Base-by-base conservation (phyloP, 768 basidiomycete genomes). In the Lyophyllum shimeji region DNA sequence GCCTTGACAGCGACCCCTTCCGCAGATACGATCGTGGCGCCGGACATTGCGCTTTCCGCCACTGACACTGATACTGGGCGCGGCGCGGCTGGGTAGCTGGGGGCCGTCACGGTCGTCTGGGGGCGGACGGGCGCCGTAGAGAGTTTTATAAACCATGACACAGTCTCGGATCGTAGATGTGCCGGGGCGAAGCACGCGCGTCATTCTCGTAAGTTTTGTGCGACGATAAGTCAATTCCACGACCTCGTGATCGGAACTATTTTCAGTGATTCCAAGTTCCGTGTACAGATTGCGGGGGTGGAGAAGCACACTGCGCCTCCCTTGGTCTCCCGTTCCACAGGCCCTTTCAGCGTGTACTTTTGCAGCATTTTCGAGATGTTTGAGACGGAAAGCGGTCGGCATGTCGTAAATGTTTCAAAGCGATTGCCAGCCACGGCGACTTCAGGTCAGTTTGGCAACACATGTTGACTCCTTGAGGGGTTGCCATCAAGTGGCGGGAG, bases 1-100 rank as follows among this genome's bases (percentile, higher is more conserved):
- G 69, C 59, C 52, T 67, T 73, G 9, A 66, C 47, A 2, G 66
- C 64, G 1, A 73, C 60, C 3, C 64, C 67, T 25, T 72, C 63
- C 1, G 50, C 42, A 25, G 25, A 44, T n/a, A 57, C 23, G 20
- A 33, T 46, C 24, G 34, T 46, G 13, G 31, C 45, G 33, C 45
- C 45, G 3, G 55, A 48, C n/a, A 20, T 48, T 8, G 25, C 39
- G 46, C 46, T n/a, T n/a, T n/a, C n/a, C n/a, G n/a, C n/a, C n/a
- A n/a, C n/a, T n/a, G n/a, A n/a, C 53, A 46, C 17, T 21, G 27
- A 12, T 9, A n/a, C 18, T 9, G 7, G 37, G 15, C 21, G 21
- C 7, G 21, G 27, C 29, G 20, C 25, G 23, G 7, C 50, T 37
- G 7, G 31, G 13, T 6, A 13, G 7, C 24, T 17, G 25, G 23